These are phyloP conservation scores for Colletotrichum scovillei DNA, from an alignment of 2,329 filamentous ascomycete species.

Conservation along the genomic window DNA sequence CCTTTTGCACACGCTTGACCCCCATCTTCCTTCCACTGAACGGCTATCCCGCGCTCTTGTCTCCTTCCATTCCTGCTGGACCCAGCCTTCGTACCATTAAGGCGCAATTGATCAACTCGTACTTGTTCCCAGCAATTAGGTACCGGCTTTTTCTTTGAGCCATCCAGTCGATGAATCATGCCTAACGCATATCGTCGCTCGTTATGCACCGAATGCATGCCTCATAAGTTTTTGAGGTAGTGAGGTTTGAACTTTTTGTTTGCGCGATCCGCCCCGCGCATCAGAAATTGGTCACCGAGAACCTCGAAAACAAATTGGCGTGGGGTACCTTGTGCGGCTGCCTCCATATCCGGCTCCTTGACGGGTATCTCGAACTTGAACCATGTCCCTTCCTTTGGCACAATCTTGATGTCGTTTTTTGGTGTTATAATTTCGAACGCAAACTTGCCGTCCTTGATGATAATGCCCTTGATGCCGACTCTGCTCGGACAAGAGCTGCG, in stretches of 20 bases:
- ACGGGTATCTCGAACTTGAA: constrained; percentile 80
- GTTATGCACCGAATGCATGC: background rate
- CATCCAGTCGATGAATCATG: background rate
- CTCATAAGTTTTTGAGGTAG: constrained; percentile 79
- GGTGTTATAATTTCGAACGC: constrained; percentile 86
- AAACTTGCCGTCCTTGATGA: constrained; percentile 88
- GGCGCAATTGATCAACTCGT: background rate
- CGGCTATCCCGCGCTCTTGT: too few relatives aligned
- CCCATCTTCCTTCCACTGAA: background rate
- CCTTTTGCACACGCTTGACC: background rate
- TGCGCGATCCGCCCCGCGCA: constrained; percentile 83
- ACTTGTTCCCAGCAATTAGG: background rate
- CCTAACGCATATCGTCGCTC: background rate
- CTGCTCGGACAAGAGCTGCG: constrained; percentile 83
- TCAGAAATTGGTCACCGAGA: constrained; percentile 87
- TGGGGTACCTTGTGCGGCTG: constrained; percentile 16
- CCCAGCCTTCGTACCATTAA: background rate
- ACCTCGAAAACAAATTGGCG: constrained; percentile 81
- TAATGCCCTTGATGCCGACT: constrained; percentile 87
- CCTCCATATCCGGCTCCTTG: constrained; percentile 35
- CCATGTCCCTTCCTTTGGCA: constrained; percentile 91
- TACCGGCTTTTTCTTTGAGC: background rate
- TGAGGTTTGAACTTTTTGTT: constrained; percentile 93
- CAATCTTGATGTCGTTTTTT: constrained; percentile 76
- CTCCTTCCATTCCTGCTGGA: too few relatives aligned